Conservation (phyloP, 2,329 filamentous ascomycete genomes). For the Beauveria sp. region DNA sequence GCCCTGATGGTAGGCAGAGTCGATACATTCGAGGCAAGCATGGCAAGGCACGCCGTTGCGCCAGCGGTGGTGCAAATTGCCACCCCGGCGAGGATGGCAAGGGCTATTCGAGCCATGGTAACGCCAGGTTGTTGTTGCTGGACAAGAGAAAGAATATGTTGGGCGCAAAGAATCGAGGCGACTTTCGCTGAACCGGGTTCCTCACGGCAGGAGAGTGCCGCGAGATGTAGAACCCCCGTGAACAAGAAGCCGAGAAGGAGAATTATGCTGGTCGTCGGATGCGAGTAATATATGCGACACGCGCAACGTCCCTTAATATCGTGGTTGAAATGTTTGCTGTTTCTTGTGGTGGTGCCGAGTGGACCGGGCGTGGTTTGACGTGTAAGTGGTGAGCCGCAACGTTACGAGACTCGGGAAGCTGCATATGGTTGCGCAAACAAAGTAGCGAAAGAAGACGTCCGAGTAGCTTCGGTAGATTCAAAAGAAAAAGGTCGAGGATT, state of each 20-base stretch:
- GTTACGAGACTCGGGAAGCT: background rate
- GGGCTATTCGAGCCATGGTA: conserved; percentile 1
- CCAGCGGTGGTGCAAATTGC: conserved; percentile 7
- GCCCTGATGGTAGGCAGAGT: background rate
- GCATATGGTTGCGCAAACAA: conserved; percentile 1
- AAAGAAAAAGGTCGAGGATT: background rate
- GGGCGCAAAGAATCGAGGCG: background rate
- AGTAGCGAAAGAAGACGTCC: background rate
- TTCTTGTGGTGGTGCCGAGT: background rate
- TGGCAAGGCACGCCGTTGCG: background rate
- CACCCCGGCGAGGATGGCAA: background rate
- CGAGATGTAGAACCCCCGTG: background rate
- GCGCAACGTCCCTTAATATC: background rate
- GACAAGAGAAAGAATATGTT: background rate
- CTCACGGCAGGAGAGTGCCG: conserved; percentile 9
- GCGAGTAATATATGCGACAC: background rate
- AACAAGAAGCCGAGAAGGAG: background rate
- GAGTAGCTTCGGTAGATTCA: background rate
- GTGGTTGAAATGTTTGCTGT: conserved; percentile 10
- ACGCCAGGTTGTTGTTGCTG: background rate
- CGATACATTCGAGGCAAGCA: background rate
- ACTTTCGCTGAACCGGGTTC: background rate
- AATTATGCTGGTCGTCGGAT: background rate
- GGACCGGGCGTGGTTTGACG: background rate
- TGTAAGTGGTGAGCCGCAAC: conserved; percentile 7